Base-by-base conservation (phyloP, 2,329 filamentous ascomycete species). In the Berkeleyomyces basicola region DNA sequence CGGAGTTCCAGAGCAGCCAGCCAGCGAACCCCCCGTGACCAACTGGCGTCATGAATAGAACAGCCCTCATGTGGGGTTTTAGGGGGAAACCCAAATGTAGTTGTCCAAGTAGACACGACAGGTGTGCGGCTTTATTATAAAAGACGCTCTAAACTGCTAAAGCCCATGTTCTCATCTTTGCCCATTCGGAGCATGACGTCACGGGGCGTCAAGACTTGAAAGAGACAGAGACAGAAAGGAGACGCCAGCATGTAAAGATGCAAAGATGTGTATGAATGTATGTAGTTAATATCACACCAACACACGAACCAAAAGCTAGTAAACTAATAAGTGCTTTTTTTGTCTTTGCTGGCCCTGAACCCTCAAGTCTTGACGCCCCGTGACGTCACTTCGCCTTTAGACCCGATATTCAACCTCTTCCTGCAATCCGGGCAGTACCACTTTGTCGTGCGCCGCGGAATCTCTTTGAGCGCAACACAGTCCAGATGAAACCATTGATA, bases 401-500 rank as follows among this genome's bases (percentile, higher is more conserved):
- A 81, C 4, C 82, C 82, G 67, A 85, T 82, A 58, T 82, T 82
- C 40, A 85, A 72, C 39, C 79, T 73, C 65, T 81, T 79, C 47
- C 84, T 77, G 70, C 88, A 93, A 59, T 89, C 83, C 1, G 87
- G 87, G 72, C 88, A 93, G 69, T 90, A 93, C 88, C 88, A 93
- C 72, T 90, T 90, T 2, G 85, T 85, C 40, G 86, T 86, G 16
- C 86, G 78, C 2, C 84, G 80, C 9, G 88, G 87, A 64, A 87
- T 82, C 33, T 84, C 78, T 9, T 78, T 76, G 42, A 93, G 76
- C 4, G 79, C 83, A 4, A 93, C 86, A 69, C 88, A 93, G 66
- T 84, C 82, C 47, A 93, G 78, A 70, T 93, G 88, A 71, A 92
- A 93, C 88, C 88, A 93, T 72, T 92, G 87, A 66, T 83, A 83